Conservation (phyloP, 2,329 filamentous ascomycete species). For the Fusarium sp. region DNA sequence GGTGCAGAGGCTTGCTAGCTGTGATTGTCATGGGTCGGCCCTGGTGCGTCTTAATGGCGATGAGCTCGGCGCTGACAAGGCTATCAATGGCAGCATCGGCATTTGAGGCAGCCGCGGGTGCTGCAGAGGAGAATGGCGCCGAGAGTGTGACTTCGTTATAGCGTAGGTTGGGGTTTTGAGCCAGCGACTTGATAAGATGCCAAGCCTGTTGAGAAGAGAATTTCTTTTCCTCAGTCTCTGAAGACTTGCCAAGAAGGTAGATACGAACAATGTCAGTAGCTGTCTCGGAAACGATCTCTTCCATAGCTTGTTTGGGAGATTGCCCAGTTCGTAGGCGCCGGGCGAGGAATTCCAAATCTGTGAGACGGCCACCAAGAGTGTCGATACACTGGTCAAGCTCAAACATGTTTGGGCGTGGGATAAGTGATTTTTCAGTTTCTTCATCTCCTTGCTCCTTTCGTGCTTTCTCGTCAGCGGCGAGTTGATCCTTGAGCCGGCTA, state of each 20-base stretch:
- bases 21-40: constrained; percentile 82
- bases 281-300: constrained; percentile 88
- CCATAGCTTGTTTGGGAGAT: constrained; percentile 80
- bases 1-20: constrained; percentile 87
- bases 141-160: constrained; percentile 89
- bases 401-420: constrained; percentile 59
- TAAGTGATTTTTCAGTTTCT: constrained; percentile 35
- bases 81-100: constrained; percentile 82
- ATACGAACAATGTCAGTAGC: constrained; percentile 93
- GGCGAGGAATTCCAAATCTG: constrained; percentile 94
- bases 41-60: constrained; percentile 76
- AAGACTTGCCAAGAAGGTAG: constrained; percentile 76
- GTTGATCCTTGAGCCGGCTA: constrained; percentile 72
- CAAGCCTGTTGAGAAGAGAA: constrained; percentile 92
- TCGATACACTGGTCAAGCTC: constrained; percentile 86
- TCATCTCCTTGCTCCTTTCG: constrained; percentile 40
- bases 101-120: constrained; percentile 54
- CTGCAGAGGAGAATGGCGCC: constrained; percentile 71
- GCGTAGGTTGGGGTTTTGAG: constrained; percentile 72
- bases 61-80: constrained; percentile 86
- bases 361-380: constrained; percentile 88
- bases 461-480: constrained; percentile 41
- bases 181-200: constrained; percentile 84
- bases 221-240: constrained; percentile 59
- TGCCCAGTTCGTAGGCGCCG: constrained; percentile 89